Conservation (phyloP, 331 rosid species). For the Acacia pycnantha region DNA sequence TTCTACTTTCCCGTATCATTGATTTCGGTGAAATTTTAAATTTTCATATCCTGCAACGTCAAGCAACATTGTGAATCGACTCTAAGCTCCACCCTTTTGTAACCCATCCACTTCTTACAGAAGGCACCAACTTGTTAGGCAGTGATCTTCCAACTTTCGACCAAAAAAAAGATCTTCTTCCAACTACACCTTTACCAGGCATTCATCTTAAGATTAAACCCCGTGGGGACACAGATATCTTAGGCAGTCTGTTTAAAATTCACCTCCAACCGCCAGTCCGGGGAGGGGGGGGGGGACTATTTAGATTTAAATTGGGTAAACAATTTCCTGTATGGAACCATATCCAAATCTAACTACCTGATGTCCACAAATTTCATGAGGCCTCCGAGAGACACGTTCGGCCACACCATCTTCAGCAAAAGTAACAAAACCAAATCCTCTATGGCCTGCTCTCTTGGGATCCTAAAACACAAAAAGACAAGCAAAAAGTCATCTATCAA, state of each 20-base stretch:
- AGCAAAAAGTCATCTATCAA: constrained; percentile 18
- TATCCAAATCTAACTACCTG: constrained; percentile 50
- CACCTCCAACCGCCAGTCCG: too few relatives aligned
- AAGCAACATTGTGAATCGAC: not conserved
- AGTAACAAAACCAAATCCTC: constrained; percentile 99
- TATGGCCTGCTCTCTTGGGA: constrained; percentile 88
- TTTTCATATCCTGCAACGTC: too few relatives aligned
- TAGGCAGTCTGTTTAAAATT: not conserved
- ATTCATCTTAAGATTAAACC: too few relatives aligned
- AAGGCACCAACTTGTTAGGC: not conserved
- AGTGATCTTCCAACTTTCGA: too few relatives aligned
- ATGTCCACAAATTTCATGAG: constrained; percentile 96
- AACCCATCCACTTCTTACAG: not conserved
- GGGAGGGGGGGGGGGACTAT: not conserved
- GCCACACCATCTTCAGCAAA: constrained; percentile 97
- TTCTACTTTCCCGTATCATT: not conserved
- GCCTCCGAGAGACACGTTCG: constrained; percentile 86
- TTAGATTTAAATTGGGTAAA: not conserved
- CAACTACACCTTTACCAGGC: not conserved
- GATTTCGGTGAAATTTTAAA: not conserved
- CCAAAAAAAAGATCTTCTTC: not conserved
- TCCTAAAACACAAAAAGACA: constrained; percentile 50
- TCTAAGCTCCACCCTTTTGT: too few relatives aligned
- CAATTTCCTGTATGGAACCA: not conserved
- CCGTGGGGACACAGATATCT: not conserved